These are phyloP conservation scores for Pluteus cervinus DNA, from an alignment of 768 basidiomycete genomes.

Conservation along the genomic window DNA sequence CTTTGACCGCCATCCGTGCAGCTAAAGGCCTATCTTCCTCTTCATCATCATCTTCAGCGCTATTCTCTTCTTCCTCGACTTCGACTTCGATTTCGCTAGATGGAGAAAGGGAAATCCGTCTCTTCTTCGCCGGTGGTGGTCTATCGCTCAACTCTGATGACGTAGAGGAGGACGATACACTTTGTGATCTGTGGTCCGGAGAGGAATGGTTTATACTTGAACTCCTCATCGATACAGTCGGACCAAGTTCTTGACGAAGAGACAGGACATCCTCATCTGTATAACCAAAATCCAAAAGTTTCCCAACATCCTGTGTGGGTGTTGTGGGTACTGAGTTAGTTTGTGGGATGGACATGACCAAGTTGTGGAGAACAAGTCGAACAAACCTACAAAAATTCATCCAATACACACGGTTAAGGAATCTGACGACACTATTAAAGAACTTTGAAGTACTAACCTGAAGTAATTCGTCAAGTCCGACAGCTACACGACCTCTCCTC, in stretches of 20 bases:
- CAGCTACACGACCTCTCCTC: constrained; percentile 70
- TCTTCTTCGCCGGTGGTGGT: constrained; percentile 44
- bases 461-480: constrained; percentile 75
- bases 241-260: constrained; percentile 63
- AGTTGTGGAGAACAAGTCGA: too few relatives aligned
- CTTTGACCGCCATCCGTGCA: constrained; percentile 31
- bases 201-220: constrained; percentile 38
- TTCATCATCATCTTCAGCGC: constrained; percentile 43
- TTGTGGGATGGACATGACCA: too few relatives aligned
- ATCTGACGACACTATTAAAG: too few relatives aligned
- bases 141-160: constrained; percentile 47
- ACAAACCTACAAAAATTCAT: too few relatives aligned
- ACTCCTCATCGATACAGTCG: constrained; percentile 44
- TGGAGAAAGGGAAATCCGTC: constrained; percentile 47
- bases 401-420: too few relatives aligned
- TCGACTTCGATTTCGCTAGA: too few relatives aligned
- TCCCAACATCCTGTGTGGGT: constrained; percentile 56
- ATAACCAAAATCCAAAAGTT: constrained; percentile 77
- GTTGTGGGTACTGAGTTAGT: too few relatives aligned
- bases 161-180: constrained; percentile 34
- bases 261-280: constrained; percentile 63
- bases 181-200: constrained; percentile 28
- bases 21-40: constrained; percentile 58
- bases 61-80: too few relatives aligned
- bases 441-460: constrained; percentile 62